Percentiles rank a stretch among this genome's conserved stretches.
phyloP scores from a whole-genome alignment of 202 grass and related monocot genomes.

The Zoysia matrella region DNA sequence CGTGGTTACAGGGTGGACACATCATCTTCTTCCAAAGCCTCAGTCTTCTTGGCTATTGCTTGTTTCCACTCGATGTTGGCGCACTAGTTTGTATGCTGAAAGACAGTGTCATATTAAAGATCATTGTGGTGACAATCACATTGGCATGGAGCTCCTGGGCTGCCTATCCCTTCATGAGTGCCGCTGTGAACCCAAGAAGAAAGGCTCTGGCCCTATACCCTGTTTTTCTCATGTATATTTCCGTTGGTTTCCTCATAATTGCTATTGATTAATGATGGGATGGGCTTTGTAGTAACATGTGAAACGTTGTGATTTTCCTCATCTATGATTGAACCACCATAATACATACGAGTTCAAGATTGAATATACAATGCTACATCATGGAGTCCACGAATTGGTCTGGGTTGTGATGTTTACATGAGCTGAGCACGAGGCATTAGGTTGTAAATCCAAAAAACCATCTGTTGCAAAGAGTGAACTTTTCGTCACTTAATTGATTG shows the following conservation, averaged over 20 bases:
- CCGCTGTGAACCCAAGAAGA: slow-evolving; percentile 93
- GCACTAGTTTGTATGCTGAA: slow-evolving; percentile 91
- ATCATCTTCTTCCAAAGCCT: slow-evolving; percentile 99
- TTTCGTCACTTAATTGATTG: slow-evolving; percentile 33
- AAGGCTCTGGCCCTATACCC: slow-evolving; percentile 94
- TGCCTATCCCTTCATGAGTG: slow-evolving; percentile 99
- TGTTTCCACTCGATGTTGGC: slow-evolving; percentile 92
- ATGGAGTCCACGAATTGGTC: background rate
- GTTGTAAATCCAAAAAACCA: slow-evolving; percentile 38
- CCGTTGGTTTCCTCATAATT: slow-evolving; percentile 95
- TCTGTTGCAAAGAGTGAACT: slow-evolving; percentile 52
- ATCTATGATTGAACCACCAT: slow-evolving; percentile 19
- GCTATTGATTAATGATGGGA: slow-evolving; percentile 67
- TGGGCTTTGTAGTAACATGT: slow-evolving; percentile 10
- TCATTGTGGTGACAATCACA: slow-evolving; percentile 74
- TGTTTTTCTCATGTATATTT: slow-evolving; percentile 98
- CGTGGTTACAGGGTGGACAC: slow-evolving; percentile 79
- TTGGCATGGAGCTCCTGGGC: slow-evolving; percentile 98
- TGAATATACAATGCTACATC: slow-evolving; percentile 27
- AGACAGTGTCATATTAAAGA: slow-evolving; percentile 88
- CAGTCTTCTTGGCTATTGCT: slow-evolving; percentile 94
- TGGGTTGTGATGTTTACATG: slow-evolving; percentile 29
- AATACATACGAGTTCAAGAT: slow-evolving; percentile 38
- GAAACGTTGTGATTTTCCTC: slow-evolving; percentile 19
- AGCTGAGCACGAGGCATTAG: slow-evolving; percentile 12